Evolutionary conservation across 306 rosid genomes (phyloP), one percentile per base, ranked within the genome.

Genomic region (Mimosa pudica): DNA sequence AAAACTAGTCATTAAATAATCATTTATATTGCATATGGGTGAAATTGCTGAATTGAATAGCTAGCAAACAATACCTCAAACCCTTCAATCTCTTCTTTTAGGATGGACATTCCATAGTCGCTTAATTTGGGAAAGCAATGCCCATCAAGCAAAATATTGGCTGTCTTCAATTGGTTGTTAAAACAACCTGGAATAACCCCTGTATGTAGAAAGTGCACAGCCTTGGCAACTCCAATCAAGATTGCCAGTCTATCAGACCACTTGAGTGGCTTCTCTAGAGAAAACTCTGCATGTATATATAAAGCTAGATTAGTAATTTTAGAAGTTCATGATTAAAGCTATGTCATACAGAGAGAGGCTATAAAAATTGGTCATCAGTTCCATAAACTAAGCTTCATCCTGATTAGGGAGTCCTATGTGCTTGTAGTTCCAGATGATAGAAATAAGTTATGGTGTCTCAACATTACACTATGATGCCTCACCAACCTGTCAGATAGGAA

Each of bases 181-280:
- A 91, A 88, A 70, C 92, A 91, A 75, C 97, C 97, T 1, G 97
- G 97, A 64, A 93, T 89, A 60, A 88, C 93, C 54, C 98, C 98
- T 33, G 93, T 91, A 57, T 93, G 98, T 44, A 93, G 85, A 84
- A 88, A 93, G 80, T 93, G 89, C 76, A 93, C 93, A 35, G 97
- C 97, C 82, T 91, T 93, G 10, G 97, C 94, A 79, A 93, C 82
- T 70, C 97, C 98, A 61, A 89, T 91, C 52, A 91, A 81, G 75
- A 91, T 85, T 74, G 89, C 81, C 83, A 93, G 73, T 80, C 97
- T 91, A 71, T 89, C 98, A 17, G 98, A 86, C 94, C 98, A 93
- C 62, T 86, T 86, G 36, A 93, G 86, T 20, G 85, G 86, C 85
- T 89, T 91, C 74, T 82, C 93, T 11, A 84, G 84, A 63, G 76